phyloP scores from a whole-genome alignment of 345 rosid genomes.

The Aethionema arabicum region DNA sequence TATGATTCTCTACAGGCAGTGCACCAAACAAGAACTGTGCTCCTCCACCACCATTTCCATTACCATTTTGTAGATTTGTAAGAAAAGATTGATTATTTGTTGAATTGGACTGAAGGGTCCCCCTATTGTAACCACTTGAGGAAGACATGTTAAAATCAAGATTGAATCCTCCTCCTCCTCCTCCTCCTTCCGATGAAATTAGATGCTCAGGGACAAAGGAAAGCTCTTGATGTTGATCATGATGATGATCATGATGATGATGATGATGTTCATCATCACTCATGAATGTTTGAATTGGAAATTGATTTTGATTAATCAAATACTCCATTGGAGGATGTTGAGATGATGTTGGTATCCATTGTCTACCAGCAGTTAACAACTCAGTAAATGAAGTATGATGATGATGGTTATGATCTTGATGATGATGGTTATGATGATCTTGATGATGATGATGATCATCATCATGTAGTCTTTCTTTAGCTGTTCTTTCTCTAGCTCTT shows the following conservation, averaged over 20 bases:
- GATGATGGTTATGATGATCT: slow-evolving; percentile 31
- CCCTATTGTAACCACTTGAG: slow-evolving; percentile 79
- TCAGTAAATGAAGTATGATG: slow-evolving; percentile 71
- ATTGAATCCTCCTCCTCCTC: slow-evolving; percentile 59
- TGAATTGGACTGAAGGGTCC: slow-evolving; percentile 99
- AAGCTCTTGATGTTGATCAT: slow-evolving; percentile 54
- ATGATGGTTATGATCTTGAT: slow-evolving; percentile 35
- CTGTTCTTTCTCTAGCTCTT: slow-evolving; percentile 80
- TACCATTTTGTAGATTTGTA: slow-evolving; percentile 53
- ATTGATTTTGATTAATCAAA: slow-evolving; percentile 41
- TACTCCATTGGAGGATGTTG: slow-evolving; percentile 62
- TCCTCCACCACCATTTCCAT: slow-evolving; percentile 40
- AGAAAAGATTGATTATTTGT: slow-evolving; percentile 53
- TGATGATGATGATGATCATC: slow-evolving; percentile 31
- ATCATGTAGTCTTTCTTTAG: slow-evolving; percentile 70
- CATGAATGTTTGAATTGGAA: slow-evolving; percentile 42
- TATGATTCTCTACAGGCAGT: slow-evolving; percentile 58
- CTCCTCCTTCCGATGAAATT: slow-evolving; percentile 51
- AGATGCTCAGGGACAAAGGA: slow-evolving; percentile 76
- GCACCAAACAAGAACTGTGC: slow-evolving; percentile 73
- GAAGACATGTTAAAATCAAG: slow-evolving; percentile 72
- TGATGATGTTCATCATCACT: slow-evolving; percentile 20
- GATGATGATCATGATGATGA: slow-evolving; percentile 40
- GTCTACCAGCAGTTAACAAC: slow-evolving; percentile 63
- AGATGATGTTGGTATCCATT: slow-evolving; percentile 50